Percentiles rank a stretch among this genome's conserved stretches.
These are phyloP conservation scores for Kwoniella pini DNA, from an alignment of 768 basidiomycete species.

Conservation along the genomic window DNA sequence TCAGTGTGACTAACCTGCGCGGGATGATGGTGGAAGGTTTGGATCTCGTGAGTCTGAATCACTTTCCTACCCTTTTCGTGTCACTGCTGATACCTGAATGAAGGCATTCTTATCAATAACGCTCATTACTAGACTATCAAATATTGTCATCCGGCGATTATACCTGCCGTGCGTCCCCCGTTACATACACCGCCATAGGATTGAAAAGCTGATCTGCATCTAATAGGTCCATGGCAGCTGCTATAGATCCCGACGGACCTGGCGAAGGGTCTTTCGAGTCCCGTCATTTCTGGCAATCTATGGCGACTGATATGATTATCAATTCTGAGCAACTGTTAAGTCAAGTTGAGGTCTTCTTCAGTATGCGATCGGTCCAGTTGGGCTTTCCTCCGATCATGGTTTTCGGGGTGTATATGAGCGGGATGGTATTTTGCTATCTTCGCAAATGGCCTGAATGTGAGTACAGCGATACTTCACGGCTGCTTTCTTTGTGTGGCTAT, in stretches of 20 bases:
- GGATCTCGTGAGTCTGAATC: conserved; percentile 13
- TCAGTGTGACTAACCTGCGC: conserved; percentile 20
- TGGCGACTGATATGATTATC: conserved; percentile 20
- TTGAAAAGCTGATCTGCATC: not conserved
- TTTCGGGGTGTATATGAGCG: conserved; percentile 26
- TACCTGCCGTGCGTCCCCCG: conserved; percentile 16
- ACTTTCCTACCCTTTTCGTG: not conserved
- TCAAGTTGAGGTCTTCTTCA: conserved; percentile 23
- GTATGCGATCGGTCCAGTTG: conserved; percentile 19
- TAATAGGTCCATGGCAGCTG: conserved; percentile 21
- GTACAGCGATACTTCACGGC: not conserved
- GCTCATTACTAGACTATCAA: conserved; percentile 22
- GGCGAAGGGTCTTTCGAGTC: conserved; percentile 1
- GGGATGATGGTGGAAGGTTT: conserved; percentile 28
- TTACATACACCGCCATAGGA: not conserved
- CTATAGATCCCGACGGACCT: conserved; percentile 20
- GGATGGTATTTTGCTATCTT: conserved; percentile 17
- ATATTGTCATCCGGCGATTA: conserved; percentile 21
- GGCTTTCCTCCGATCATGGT: conserved; percentile 29
- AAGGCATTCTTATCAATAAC: conserved; percentile 27
- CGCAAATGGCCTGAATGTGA: conserved; percentile 26
- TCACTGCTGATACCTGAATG: not conserved
- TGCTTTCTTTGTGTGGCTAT: too few relatives aligned
- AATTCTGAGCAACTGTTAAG: conserved; percentile 20
- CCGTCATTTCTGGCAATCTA: conserved; percentile 13